A percentile compares a stretch with the other conserved stretches of the same genome.
phyloP scores from a whole-genome alignment of 495 filamentous ascomycete species.

The Podospora pseudopauciseta region DNA sequence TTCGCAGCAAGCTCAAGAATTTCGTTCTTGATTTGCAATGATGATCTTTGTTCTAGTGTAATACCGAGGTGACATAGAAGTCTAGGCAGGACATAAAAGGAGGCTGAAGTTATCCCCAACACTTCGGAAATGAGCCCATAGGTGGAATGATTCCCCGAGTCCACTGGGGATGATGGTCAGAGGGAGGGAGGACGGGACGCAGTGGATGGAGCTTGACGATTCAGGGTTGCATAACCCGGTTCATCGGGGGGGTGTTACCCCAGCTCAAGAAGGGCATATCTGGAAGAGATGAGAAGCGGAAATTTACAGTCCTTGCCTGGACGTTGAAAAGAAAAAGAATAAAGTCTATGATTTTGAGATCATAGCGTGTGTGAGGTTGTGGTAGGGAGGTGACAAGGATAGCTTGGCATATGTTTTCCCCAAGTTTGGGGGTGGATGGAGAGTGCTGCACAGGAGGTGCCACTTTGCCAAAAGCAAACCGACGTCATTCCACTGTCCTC shows the following conservation, averaged over 20 bases:
- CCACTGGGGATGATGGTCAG: not conserved
- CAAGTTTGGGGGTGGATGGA: not conserved
- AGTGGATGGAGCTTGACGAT: not conserved
- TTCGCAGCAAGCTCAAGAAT: too few relatives aligned
- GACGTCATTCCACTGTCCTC: constrained; percentile 26
- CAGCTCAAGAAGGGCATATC: too few relatives aligned
- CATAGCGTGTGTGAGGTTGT: not conserved
- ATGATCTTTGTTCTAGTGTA: not conserved
- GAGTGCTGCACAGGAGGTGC: not conserved
- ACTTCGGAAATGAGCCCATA: constrained; percentile 5
- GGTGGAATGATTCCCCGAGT: not conserved
- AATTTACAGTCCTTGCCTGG: not conserved
- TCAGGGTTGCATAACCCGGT: not conserved
- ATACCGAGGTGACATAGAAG: not conserved
- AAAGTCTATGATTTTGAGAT: not conserved
- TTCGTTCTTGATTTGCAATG: too few relatives aligned
- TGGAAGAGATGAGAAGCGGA: not conserved
- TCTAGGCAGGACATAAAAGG: not conserved
- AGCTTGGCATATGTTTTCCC: not conserved
- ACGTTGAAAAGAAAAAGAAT: too few relatives aligned
- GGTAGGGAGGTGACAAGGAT: not conserved
- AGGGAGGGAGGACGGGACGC: not conserved
- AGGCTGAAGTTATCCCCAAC: constrained; percentile 4
- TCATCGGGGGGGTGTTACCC: too few relatives aligned
- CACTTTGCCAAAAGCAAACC: constrained; percentile 7